Evolutionary conservation across 2,329 filamentous ascomycete genomes (phyloP), one percentile per base, ranked within the genome.

Genomic region (Pestalotiopsis sp.): DNA sequence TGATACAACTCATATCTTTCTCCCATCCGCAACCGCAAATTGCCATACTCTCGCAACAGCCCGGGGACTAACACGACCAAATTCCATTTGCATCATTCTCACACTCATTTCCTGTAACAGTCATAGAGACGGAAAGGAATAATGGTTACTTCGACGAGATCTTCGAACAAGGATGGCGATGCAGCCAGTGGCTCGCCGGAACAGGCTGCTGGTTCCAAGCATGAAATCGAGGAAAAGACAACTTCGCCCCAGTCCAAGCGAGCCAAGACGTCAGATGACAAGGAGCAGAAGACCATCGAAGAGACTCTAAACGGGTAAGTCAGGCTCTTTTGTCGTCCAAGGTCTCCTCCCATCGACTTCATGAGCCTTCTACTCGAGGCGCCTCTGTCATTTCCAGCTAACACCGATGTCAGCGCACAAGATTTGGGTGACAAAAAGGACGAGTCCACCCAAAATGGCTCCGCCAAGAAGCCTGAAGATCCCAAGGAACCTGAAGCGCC

Each of bases 251-350:
- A 80, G 59, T 71, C 80, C 13, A 84, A 85, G 73, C 81, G 81
- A 27, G 76, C 77, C n/a, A 79, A 78, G 67, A 77, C 74, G 65
- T 72, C 71, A 11, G 69, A 74, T 13, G 70, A 69, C 14, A 82
- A 80, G 71, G 81, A 83, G 69, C 86, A 89, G 74, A 83, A 83
- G 72, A 87, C 84, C 0, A 80, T 88, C 41, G 86, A 89, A 69
- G 84, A 88, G 70, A 83, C 81, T 0, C 76, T 87, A 57, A 78
- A 79, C 11, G 77, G 70, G 76, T 76, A 69, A 14, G 64, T 67
- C 58, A 17, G 4, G 6, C 41, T 27, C 31, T 59, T 14, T 17
- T 23, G 2, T 14, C 1, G 12, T 39, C 38, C n/a, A 3, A 13
- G 12, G n/a, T 25, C 36, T 58, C n/a, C 14, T 6, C 25, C 49